These are phyloP conservation scores for Pseudogymnoascus sp. DNA, from an alignment of 2,329 filamentous ascomycete species.

Conservation along the genomic window DNA sequence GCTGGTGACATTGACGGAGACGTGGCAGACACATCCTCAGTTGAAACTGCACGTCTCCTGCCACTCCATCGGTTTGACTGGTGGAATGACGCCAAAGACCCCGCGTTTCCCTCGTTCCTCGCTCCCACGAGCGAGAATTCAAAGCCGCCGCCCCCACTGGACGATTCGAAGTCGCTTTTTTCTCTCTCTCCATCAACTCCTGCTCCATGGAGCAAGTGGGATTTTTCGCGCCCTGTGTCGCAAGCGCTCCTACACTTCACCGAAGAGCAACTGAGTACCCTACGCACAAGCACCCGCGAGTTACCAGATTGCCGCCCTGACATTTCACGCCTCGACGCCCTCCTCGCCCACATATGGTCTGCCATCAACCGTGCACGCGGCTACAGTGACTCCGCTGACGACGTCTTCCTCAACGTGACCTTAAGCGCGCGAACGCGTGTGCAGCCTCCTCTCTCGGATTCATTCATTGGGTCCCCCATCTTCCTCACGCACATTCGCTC, in stretches of 20 bases:
- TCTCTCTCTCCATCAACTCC: constrained; percentile 26
- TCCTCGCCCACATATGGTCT: constrained; percentile 43
- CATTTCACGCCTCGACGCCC: constrained; percentile 33
- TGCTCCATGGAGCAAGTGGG: constrained; percentile 40
- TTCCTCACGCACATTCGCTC: constrained; percentile 34
- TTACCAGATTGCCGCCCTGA: constrained; percentile 32
- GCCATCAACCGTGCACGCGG: constrained; percentile 38
- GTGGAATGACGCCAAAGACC: constrained; percentile 27
- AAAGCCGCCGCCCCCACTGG: background rate
- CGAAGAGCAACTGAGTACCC: constrained; percentile 28
- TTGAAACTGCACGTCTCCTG: constrained; percentile 32
- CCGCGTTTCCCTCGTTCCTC: background rate
- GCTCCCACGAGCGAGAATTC: background rate
- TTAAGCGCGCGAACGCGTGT: constrained; percentile 38
- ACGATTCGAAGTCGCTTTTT: constrained; percentile 22
- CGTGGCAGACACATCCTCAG: constrained; percentile 25
- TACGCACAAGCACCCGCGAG: constrained; percentile 14
- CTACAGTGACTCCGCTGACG: constrained; percentile 22
- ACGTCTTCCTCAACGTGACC: constrained; percentile 37
- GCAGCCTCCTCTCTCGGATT: constrained; percentile 34
- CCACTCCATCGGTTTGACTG: constrained; percentile 44
- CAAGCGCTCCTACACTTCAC: constrained; percentile 36
- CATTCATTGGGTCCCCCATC: constrained; percentile 41
- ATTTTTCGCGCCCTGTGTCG: constrained; percentile 31
- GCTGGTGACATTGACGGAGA: constrained; percentile 26